A percentile compares a stretch with the other conserved stretches of the same genome.
These are phyloP conservation scores for Daldinia childiae DNA, from an alignment of 495 filamentous ascomycete species.

Conservation along the genomic window DNA sequence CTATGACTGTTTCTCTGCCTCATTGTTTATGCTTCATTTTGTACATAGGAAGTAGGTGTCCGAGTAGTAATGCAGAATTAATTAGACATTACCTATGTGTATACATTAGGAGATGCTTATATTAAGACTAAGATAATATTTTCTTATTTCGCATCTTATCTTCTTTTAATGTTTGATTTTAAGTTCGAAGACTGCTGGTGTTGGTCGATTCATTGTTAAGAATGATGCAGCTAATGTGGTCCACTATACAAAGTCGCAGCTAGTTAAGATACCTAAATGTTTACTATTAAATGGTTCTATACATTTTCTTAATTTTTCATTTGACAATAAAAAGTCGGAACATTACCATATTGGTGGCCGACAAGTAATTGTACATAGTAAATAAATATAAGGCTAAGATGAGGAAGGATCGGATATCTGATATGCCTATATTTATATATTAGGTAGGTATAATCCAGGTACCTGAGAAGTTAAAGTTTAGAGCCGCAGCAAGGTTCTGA, in stretches of 20 bases:
- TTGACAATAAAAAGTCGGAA: not conserved
- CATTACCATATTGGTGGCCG: not conserved
- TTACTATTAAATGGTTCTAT: not conserved
- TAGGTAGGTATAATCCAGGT: not conserved
- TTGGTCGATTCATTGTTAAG: too few relatives aligned
- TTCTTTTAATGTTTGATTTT: not conserved
- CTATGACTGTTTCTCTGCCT: not conserved
- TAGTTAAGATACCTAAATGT: not conserved
- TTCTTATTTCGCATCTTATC: too few relatives aligned
- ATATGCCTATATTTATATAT: not conserved
- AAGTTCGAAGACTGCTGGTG: not conserved
- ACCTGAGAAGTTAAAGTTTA: constrained; percentile 16
- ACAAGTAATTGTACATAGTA: not conserved
- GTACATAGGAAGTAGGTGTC: too few relatives aligned
- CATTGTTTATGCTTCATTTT: not conserved
- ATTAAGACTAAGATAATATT: too few relatives aligned
- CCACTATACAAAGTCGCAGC: constrained; percentile 1
- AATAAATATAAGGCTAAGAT: not conserved
- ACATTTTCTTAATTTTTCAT: not conserved
- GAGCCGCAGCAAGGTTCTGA: constrained; percentile 22
- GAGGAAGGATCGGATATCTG: not conserved
- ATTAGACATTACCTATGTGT: too few relatives aligned
- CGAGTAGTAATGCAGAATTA: too few relatives aligned
- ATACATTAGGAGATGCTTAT: too few relatives aligned
- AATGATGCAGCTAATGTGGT: not conserved